Conservation (phyloP, 352 stramenopile species). For the Phytophthora vignae region DNA sequence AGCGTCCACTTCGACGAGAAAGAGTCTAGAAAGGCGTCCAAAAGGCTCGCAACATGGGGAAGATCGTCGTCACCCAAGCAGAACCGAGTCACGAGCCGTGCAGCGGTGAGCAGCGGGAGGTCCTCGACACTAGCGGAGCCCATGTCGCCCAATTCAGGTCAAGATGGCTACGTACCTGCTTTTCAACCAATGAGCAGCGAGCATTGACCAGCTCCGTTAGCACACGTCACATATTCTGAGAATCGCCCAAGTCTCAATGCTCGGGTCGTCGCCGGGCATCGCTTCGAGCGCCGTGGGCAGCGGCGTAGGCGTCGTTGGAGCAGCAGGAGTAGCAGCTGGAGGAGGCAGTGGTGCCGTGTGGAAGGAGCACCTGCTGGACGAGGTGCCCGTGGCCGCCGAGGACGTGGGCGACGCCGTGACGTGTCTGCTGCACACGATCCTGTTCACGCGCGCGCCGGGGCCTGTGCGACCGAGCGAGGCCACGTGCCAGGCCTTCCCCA, state of each 20-base stretch:
- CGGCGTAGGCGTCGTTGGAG: too few relatives aligned
- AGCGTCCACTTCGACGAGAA: conserved; percentile 30
- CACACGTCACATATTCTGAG: background rate
- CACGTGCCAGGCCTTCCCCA: conserved; percentile 79
- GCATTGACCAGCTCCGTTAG: background rate
- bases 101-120: conserved; percentile 20
- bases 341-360: too few relatives aligned
- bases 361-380: too few relatives aligned
- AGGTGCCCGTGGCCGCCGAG: conserved; percentile 7
- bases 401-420: conserved; percentile 74
- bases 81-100: conserved; percentile 26
- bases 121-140: background rate
- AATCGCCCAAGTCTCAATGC: background rate
- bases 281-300: too few relatives aligned
- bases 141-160: conserved; percentile 1
- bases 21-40: conserved; percentile 35
- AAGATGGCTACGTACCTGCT: background rate
- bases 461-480: conserved; percentile 79
- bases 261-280: background rate
- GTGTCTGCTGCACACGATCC: conserved; percentile 80
- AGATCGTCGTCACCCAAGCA: conserved; percentile 17
- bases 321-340: too few relatives aligned
- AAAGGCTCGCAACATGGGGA: conserved; percentile 16
- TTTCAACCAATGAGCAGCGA: conserved; percentile 24
- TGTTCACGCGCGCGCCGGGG: conserved; percentile 80